These are phyloP conservation scores for Cryptosporidium xiaoi DNA, from an alignment of 169 alveolate genomes.

Conservation along the genomic window DNA sequence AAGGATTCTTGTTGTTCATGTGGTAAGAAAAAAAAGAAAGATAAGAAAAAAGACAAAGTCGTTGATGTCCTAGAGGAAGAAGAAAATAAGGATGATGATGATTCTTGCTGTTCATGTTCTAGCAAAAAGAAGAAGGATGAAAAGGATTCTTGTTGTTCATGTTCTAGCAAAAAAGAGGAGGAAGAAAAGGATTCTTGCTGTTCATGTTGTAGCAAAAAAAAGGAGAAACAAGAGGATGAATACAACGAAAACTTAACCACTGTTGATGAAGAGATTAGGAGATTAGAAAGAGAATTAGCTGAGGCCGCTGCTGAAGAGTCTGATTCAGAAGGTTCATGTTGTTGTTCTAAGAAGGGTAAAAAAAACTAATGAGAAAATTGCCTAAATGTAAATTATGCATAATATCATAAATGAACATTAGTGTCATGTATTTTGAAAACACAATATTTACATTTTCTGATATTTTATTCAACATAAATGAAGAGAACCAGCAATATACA, in stretches of 20 bases:
- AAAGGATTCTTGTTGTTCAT: neutral
- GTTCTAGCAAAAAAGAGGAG: slow-evolving; percentile 10
- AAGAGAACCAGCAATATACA: too few relatives aligned
- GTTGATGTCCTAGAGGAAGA: neutral
- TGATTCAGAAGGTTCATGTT: neutral
- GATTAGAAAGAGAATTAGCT: slow-evolving; percentile 7
- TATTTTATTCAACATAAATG: too few relatives aligned
- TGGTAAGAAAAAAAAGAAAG: neutral
- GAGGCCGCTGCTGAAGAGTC: neutral
- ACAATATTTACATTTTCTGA: too few relatives aligned
- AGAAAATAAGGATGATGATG: neutral
- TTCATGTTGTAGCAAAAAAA: neutral
- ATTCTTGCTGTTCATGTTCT: neutral
- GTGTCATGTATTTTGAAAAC: too few relatives aligned
- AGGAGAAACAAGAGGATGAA: neutral
- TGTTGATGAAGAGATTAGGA: neutral
- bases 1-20: slow-evolving; percentile 2
- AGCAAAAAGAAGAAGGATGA: neutral
- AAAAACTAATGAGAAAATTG: neutral
- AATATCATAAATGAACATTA: too few relatives aligned
- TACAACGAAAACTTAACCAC: neutral
- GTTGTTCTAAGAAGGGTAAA: neutral
- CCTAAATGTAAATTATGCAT: too few relatives aligned
- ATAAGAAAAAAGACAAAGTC: neutral
- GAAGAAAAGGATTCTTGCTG: slow-evolving; percentile 20